Evolutionary conservation across 768 basidiomycete species (phyloP).

Genomic region (Cystobasidium tubakii): DNA sequence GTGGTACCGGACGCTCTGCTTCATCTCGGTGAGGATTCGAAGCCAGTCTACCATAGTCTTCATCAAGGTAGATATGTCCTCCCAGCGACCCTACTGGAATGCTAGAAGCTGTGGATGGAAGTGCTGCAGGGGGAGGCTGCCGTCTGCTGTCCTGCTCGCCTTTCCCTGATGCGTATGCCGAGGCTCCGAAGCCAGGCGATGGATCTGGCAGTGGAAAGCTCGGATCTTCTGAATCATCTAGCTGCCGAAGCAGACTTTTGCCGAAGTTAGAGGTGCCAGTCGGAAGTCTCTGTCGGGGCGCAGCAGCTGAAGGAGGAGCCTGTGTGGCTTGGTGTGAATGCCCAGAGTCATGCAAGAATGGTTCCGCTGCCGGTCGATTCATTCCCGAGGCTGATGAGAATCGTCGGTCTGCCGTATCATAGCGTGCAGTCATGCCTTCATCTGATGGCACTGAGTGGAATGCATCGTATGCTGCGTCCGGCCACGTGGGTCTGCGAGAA

Average conservation of each 20-base stretch:
- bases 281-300: not conserved
- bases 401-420: not conserved
- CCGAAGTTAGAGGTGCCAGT: constrained; percentile 23
- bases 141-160: not conserved
- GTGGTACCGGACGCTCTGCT: not conserved
- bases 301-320: not conserved
- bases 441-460: constrained; percentile 62
- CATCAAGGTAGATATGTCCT: not conserved
- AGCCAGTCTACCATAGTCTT: not conserved
- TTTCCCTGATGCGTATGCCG: not conserved
- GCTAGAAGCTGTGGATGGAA: not conserved
- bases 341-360: not conserved
- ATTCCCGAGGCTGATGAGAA: not conserved
- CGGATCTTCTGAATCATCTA: constrained; percentile 21
- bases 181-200: constrained; percentile 20
- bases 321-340: too few species aligned
- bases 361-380: not conserved
- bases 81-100: not conserved
- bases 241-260: constrained; percentile 7
- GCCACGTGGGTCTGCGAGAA: not conserved
- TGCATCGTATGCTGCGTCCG: constrained; percentile 61
- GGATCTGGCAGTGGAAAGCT: not conserved
- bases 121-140: constrained; percentile 20
- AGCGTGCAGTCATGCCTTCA: not conserved
- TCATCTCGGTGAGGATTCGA: not conserved